Base-by-base conservation (phyloP, 1,284 basidiomycete species). In the Schizophyllum commune region DNA sequence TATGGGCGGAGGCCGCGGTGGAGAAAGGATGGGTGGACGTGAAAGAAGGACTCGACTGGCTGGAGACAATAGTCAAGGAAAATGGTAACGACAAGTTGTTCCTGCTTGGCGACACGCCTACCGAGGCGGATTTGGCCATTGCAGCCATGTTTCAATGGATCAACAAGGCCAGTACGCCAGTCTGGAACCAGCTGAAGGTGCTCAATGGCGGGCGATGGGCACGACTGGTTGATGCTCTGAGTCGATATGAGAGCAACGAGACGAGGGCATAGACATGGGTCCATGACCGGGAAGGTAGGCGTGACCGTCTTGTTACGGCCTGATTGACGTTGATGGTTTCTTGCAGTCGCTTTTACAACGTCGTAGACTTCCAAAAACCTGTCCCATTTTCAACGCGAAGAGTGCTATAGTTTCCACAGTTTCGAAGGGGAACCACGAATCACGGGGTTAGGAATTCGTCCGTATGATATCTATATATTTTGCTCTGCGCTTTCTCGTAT, bases 111-210 rank as follows among this genome's bases (percentile, higher is more conserved):
- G 62, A 66, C 9, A 55, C 57, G 21, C 51, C 60, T 51, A 67
- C 64, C 5, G 75, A 68, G 60, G 73, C 72, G 17, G 77, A 77
- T 57, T 57, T 74, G 17, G 66, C 63, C 20, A 20, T 76, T 13
- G 73, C 68, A 1, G 60, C 66, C 47, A 59, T 53, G 22, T 20
- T 61, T 0, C 1, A 22, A 17, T 65, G 60, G 61, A 21, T 62
- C 53, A 62, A 33, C 6, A 55, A 57, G 11, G 57, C 39, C 13
- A 47, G 56, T 8, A n/a, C 59, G 5, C 59, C 59, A 2, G 58
- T n/a, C 21, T 65, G 60, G 59, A 58, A 61, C 22, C 62, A 65
- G 0, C 4, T 63, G 0, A 58, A 62, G 27, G 32, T 17, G 21
- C 62, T 61, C 59, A 59, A 65, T 19, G 64, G 20, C 1, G 60